Conservation (phyloP, 164 flowering plant genomes). For the Stephania cephalantha region DNA sequence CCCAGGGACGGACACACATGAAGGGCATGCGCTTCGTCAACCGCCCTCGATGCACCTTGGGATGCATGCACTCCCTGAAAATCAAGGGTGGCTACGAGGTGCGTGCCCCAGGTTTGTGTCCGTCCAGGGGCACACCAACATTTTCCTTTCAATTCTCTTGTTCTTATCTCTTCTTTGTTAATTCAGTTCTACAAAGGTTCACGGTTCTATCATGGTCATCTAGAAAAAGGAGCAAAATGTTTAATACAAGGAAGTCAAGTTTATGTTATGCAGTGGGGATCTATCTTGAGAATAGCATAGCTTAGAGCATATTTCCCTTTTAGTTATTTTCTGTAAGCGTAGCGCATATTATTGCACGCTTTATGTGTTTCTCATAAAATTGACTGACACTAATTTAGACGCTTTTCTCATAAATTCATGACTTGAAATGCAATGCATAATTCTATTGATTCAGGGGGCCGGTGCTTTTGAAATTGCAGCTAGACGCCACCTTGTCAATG, state of each 20-base stretch:
- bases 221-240: not conserved
- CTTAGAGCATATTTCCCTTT: not conserved
- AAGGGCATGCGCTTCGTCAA: no score
- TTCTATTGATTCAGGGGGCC: slow-evolving; percentile 58
- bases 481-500: slow-evolving; percentile 73
- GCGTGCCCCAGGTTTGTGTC: no score
- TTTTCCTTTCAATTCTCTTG: no score
- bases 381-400: no score
- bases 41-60: no score
- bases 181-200: no score
- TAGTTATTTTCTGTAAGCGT: not conserved
- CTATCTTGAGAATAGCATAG: not conserved
- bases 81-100: no score
- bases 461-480: slow-evolving; percentile 99
- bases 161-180: no score
- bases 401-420: not conserved
- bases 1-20: no score
- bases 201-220: not conserved
- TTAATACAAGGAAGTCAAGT: not conserved
- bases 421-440: not conserved
- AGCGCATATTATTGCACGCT: not conserved
- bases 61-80: no score
- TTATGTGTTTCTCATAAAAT: not conserved
- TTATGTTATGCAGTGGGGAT: not conserved
- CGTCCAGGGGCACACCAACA: no score